These are phyloP conservation scores for Vaccinium darrowii DNA, from an alignment of 148 eudicot genomes.

Conservation along the genomic window DNA sequence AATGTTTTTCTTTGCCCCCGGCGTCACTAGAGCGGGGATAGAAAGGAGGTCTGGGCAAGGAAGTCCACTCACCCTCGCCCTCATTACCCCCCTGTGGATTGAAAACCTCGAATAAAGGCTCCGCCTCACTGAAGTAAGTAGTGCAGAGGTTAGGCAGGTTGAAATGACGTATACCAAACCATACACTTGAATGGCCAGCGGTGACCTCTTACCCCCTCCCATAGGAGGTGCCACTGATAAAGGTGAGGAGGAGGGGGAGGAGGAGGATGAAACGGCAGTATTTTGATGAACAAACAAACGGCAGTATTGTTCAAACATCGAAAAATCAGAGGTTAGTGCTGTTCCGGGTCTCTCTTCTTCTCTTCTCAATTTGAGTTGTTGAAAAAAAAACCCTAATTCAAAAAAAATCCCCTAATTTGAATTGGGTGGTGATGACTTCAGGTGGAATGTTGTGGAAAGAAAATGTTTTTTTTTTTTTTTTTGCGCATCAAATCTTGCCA, in stretches of 20 bases:
- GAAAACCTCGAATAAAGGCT: neutral
- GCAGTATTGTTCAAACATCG: no score
- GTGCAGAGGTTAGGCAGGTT: neutral
- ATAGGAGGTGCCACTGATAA: neutral
- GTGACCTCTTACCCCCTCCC: neutral
- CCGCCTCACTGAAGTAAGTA: neutral
- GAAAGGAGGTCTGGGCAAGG: neutral
- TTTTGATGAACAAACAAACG: no score
- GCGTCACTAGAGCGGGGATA: neutral
- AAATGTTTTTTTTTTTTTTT: no score
- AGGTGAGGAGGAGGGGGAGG: neutral
- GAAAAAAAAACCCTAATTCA: no score
- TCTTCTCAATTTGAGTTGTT: no score
- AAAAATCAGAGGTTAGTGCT: no score
- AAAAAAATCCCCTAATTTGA: no score
- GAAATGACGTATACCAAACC: neutral
- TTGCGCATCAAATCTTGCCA: no score
- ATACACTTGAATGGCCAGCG: neutral
- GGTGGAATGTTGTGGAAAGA: no score
- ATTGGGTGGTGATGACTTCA: no score
- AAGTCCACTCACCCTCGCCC: neutral
- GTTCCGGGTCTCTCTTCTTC: no score
- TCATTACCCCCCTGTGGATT: neutral
- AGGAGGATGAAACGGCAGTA: neutral
- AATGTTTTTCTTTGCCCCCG: fast-evolving